Percentiles rank a stretch among this genome's conserved stretches.
Conservation (phyloP, 2,329 filamentous ascomycete genomes). For the Epichloe typhina region DNA sequence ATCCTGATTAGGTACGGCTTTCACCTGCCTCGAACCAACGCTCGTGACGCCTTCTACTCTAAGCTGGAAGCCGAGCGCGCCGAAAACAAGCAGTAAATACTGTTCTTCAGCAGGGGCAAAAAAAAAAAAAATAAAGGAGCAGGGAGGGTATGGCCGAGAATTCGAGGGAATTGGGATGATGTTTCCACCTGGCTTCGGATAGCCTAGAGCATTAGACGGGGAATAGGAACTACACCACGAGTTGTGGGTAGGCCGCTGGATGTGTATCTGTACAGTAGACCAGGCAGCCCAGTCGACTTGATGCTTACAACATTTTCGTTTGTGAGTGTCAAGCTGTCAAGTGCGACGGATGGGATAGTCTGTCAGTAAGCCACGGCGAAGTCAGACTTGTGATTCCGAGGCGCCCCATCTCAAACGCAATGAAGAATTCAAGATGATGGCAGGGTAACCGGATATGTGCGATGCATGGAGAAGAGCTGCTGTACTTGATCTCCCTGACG, state of each 20-base stretch:
- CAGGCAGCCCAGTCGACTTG: constrained; percentile 14
- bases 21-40: constrained; percentile 46
- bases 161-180: neutral
- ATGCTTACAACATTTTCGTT: neutral
- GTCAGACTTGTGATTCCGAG: no score
- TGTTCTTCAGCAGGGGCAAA: neutral
- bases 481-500: no score
- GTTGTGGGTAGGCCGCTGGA: constrained; percentile 12
- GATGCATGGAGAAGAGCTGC: no score
- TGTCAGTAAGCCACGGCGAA: no score
- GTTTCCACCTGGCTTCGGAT: constrained; percentile 2
- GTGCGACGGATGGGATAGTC: neutral
- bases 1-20: constrained; percentile 40
- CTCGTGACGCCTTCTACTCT: constrained; percentile 45
- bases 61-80: constrained; percentile 44
- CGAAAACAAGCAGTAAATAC: constrained; percentile 17
- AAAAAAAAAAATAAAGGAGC: neutral
- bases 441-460: no score
- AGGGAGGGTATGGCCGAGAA: neutral
- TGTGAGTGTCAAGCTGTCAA: neutral
- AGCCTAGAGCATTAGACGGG: constrained; percentile 4
- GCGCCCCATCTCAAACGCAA: no score
- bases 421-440: no score
- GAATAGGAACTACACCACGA: constrained; percentile 10
- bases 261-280: constrained; percentile 16